phyloP scores from a whole-genome alignment of 495 filamentous ascomycete genomes.

The Immersiella caudata region DNA sequence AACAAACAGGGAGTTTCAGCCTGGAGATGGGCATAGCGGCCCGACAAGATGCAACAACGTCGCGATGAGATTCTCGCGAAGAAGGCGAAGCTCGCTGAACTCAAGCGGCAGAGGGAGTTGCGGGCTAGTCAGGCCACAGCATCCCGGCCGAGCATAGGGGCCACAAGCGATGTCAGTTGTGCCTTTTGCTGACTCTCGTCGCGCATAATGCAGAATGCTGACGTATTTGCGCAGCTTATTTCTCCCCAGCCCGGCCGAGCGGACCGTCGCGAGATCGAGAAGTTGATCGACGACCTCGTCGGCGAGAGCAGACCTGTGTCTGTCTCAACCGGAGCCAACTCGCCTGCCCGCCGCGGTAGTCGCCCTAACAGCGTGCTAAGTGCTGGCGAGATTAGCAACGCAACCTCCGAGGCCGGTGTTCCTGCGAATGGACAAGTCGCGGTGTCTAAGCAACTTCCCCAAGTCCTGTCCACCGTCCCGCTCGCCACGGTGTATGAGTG shows the following conservation, averaged over 20 bases:
- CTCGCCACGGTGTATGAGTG: conserved; percentile 75
- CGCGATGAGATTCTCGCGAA: conserved; percentile 94
- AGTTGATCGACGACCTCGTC: conserved; percentile 74
- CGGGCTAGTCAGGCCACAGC: conserved; percentile 66
- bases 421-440: conserved; percentile 42
- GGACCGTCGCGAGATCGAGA: conserved; percentile 79
- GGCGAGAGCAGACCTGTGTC: conserved; percentile 76
- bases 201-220: conserved; percentile 26
- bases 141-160: conserved; percentile 60
- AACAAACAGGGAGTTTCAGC: neutral
- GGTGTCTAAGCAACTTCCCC: conserved; percentile 34
- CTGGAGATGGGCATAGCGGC: conserved; percentile 45
- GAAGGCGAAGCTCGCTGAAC: conserved; percentile 89
- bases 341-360: conserved; percentile 69
- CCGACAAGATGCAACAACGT: conserved; percentile 71
- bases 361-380: conserved; percentile 84
- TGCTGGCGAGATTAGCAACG: conserved; percentile 70
- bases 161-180: conserved; percentile 51
- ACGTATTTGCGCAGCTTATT: conserved; percentile 55
- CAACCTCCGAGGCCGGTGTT: conserved; percentile 60
- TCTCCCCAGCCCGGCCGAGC: conserved; percentile 69
- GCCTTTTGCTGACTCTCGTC: neutral
- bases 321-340: conserved; percentile 63
- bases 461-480: conserved; percentile 63
- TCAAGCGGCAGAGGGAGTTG: conserved; percentile 87